Evolutionary conservation across 2,329 filamentous ascomycete species (phyloP).

Genomic region (Pseudocercospora macadamiae): DNA sequence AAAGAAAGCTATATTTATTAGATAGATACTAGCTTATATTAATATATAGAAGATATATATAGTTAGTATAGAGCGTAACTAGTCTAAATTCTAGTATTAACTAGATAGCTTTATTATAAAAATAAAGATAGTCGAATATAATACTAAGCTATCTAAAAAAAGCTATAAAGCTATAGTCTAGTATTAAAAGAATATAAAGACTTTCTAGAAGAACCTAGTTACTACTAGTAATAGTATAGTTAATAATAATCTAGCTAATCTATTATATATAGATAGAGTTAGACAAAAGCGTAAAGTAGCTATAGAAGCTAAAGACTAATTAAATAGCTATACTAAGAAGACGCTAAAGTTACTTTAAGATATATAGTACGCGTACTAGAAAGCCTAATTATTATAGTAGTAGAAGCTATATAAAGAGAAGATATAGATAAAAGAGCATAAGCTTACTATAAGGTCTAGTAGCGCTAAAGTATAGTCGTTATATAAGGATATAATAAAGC

Average conservation of each 20-base stretch:
- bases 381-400: background rate
- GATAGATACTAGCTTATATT: background rate
- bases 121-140: background rate
- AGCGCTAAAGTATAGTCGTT: background rate
- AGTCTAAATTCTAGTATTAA: background rate
- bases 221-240: background rate
- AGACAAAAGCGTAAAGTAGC: background rate
- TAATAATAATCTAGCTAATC: background rate
- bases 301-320: background rate
- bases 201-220: background rate
- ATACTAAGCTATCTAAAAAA: background rate
- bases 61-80: background rate
- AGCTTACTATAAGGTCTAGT: background rate
- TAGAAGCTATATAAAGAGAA: background rate
- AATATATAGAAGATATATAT: background rate
- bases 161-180: background rate
- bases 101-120: background rate
- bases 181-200: background rate
- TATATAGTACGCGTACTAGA: background rate
- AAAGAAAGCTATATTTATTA: background rate
- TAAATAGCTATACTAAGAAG: background rate
- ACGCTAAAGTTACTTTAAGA: background rate
- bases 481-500: background rate
- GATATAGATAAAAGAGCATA: background rate
- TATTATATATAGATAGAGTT: background rate